Evolutionary conservation across 2,329 filamentous ascomycete species (phyloP).

Genomic region (Paracorniculantispora psalliotae): DNA sequence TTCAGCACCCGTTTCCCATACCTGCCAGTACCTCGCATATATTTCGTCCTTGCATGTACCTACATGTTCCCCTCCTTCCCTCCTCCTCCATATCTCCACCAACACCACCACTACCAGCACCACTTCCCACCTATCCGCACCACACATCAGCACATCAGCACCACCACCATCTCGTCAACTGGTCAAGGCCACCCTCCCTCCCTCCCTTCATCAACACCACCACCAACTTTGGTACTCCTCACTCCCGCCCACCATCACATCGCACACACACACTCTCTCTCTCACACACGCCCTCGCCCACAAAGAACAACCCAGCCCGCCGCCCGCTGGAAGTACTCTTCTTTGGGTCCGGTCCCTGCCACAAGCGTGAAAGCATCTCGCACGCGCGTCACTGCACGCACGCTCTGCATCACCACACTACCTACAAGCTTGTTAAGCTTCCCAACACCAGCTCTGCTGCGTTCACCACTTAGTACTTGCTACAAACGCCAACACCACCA

Average conservation of each 20-base stretch:
- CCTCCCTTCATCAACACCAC: constrained; percentile 18
- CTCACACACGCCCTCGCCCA: constrained; percentile 12
- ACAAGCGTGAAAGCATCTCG: constrained; percentile 12
- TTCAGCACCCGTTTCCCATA: neutral
- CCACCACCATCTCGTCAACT: constrained; percentile 16
- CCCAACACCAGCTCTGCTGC: neutral
- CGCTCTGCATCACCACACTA: constrained; percentile 8
- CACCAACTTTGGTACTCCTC: constrained; percentile 18
- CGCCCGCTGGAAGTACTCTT: too few species aligned
- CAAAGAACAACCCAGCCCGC: constrained; percentile 23
- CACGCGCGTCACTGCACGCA: constrained; percentile 13
- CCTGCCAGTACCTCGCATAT: too few species aligned
- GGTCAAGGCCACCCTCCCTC: constrained; percentile 13
- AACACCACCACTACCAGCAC: constrained; percentile 20
- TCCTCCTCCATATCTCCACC: constrained; percentile 18
- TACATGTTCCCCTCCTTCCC: constrained; percentile 12
- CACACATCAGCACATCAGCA: constrained; percentile 20
- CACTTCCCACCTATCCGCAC: constrained; percentile 18
- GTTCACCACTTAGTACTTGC: too few species aligned
- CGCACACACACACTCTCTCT: too few species aligned
- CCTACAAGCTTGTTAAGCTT: constrained; percentile 8
- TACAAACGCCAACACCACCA: too few species aligned
- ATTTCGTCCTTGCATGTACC: constrained; percentile 12
- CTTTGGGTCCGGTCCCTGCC: neutral
- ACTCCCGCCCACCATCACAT: constrained; percentile 17